Conservation (phyloP, 2,329 filamentous ascomycete genomes). For the Fusarium floridanum region DNA sequence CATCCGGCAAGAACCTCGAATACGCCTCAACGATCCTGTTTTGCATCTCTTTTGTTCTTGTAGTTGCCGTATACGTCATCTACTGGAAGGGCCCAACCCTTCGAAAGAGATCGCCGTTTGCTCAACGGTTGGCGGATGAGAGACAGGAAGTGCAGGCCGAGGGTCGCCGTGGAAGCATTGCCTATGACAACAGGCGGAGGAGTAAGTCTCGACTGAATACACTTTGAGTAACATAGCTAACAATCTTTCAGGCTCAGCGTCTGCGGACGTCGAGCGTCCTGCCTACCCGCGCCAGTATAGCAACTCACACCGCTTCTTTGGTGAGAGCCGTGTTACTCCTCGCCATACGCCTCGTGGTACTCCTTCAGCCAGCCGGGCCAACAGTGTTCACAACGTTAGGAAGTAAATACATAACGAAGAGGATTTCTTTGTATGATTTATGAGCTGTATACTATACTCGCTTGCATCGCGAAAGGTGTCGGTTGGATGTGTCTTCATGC, state of each 20-base stretch:
- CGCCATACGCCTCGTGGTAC: conserved; percentile 54
- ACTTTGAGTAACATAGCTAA: conserved; percentile 15
- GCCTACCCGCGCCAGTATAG: conserved; percentile 50
- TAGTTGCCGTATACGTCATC: conserved; percentile 74
- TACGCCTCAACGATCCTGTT: conserved; percentile 75
- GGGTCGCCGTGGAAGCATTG: conserved; percentile 48
- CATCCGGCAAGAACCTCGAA: conserved; percentile 64
- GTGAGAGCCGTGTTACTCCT: conserved; percentile 57
- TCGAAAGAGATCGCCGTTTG: conserved; percentile 73
- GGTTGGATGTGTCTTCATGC: background rate
- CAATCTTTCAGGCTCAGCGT: conserved; percentile 37
- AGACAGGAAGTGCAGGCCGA: conserved; percentile 47
- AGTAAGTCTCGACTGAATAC: conserved; percentile 41
- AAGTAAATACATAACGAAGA: background rate
- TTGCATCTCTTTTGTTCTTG: conserved; percentile 71
- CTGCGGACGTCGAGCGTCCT: conserved; percentile 26
- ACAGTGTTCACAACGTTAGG: conserved; percentile 11
- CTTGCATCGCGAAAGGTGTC: background rate
- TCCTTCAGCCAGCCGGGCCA: conserved; percentile 51
- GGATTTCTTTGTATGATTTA: background rate
- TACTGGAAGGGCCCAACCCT: conserved; percentile 74
- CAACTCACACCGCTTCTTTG: conserved; percentile 57
- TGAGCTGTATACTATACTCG: background rate
- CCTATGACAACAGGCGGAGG: conserved; percentile 42
- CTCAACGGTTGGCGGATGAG: conserved; percentile 69